phyloP scores from a whole-genome alignment of 108 stramenopile species.

The Cyclostephanos invisitatus region DNA sequence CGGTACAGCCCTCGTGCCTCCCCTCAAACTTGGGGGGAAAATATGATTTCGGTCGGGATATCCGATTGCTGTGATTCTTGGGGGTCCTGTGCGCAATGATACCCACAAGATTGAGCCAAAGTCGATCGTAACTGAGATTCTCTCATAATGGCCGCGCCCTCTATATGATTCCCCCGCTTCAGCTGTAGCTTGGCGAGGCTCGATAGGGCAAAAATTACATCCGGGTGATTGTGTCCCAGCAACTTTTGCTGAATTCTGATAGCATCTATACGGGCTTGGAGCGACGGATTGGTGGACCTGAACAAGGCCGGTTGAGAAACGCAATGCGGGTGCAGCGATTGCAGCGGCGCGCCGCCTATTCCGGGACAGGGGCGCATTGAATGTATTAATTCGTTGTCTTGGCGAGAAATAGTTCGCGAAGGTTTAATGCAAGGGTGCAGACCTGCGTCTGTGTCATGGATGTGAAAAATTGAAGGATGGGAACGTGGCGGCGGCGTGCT shows the following conservation, averaged over 20 bases:
- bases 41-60: conserved; percentile 28
- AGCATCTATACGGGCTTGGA: conserved; percentile 44
- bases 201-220: conserved; percentile 54
- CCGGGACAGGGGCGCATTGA: not conserved
- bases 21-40: not conserved
- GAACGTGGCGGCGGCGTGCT: not conserved
- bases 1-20: not conserved
- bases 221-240: conserved; percentile 49
- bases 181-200: conserved; percentile 39
- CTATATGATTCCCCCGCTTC: conserved; percentile 26
- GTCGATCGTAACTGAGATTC: conserved; percentile 29
- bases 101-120: conserved; percentile 15
- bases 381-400: not conserved
- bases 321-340: not conserved
- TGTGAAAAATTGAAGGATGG: not conserved
- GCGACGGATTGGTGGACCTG: conserved; percentile 19
- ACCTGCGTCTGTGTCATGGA: not conserved
- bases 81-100: not conserved
- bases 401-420: not conserved
- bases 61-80: not conserved
- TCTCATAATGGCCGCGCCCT: conserved; percentile 20
- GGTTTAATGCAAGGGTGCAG: conserved; percentile 2
- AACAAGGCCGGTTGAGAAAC: not conserved
- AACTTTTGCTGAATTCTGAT: conserved; percentile 46
- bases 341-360: conserved; percentile 4